Conservation (phyloP, 225 moss, liverwort and hornwort species). For the Neckera pumila region DNA sequence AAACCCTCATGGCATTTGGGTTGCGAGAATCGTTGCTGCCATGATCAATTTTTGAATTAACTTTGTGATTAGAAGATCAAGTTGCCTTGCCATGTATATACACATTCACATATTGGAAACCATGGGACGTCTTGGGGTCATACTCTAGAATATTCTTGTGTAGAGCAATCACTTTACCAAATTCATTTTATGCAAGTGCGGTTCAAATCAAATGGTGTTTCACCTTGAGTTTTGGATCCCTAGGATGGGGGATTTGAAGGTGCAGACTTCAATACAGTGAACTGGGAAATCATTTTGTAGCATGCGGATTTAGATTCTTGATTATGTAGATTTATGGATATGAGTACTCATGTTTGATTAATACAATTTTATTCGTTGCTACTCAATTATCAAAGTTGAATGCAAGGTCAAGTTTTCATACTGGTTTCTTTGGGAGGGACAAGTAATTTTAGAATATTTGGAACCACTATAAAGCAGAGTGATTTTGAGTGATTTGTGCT, state of each 20-base stretch:
- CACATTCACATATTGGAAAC: not conserved
- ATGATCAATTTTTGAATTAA: not conserved
- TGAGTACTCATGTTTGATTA: not conserved
- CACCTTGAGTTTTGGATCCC: not conserved
- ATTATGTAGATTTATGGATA: not conserved
- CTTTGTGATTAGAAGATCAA: not conserved
- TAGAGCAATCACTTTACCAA: not conserved
- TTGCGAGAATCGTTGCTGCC: not conserved
- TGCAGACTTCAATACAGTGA: not conserved
- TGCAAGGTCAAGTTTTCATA: not conserved
- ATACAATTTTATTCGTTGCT: not conserved
- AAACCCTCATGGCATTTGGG: slow-evolving; percentile 18
- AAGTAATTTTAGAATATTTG: not conserved
- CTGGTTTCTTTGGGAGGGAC: not conserved
- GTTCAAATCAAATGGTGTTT: not conserved
- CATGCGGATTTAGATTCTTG: not conserved
- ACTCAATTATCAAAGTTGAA: not conserved
- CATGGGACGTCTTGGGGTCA: not conserved
- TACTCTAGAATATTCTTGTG: not conserved
- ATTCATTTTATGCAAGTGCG: not conserved
- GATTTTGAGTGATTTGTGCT: not conserved
- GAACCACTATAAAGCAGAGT: not conserved
- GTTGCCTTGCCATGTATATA: not conserved
- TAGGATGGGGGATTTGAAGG: not conserved
- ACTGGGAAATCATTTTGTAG: not conserved